These are phyloP conservation scores for Colletotrichum acutatum DNA, from an alignment of 2,329 filamentous ascomycete species.

Conservation along the genomic window DNA sequence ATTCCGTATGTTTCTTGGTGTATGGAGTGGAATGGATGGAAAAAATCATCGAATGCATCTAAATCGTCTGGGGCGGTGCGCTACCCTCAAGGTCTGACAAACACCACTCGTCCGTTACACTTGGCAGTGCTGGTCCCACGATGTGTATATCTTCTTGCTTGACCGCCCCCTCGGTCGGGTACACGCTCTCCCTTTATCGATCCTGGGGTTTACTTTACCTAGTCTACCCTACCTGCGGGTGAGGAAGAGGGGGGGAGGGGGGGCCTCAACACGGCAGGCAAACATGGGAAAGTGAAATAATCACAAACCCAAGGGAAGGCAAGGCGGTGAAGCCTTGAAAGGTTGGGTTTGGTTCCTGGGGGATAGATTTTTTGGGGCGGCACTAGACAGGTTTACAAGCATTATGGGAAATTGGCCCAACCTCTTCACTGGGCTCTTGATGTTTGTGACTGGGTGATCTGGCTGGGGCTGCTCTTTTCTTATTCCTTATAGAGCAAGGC, in stretches of 20 bases:
- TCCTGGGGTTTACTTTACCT: too few relatives aligned
- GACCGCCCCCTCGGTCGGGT: slow-evolving; percentile 5
- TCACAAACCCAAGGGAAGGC: neutral
- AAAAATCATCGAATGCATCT: neutral
- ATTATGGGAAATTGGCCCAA: slow-evolving; percentile 24
- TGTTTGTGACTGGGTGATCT: too few relatives aligned
- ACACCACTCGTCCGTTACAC: neutral
- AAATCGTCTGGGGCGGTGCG: neutral
- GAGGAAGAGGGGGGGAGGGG: slow-evolving; percentile 1
- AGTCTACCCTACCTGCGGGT: neutral
- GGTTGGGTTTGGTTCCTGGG: neutral
- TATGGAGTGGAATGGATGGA: neutral
- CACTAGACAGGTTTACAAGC: neutral
- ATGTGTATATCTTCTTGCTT: neutral
- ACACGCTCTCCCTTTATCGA: neutral
- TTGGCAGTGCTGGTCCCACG: neutral
- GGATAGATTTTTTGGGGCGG: neutral
- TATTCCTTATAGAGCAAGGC: neutral
- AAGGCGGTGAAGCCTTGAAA: slow-evolving; percentile 23
- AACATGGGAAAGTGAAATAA: too few relatives aligned
- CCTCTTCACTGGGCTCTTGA: neutral
- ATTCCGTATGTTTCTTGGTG: neutral
- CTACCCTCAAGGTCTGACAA: neutral
- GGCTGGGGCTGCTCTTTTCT: neutral
- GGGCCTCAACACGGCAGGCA: slow-evolving; percentile 10